phyloP scores from a whole-genome alignment of 768 basidiomycete species.

The Filobasidium wieringae region DNA sequence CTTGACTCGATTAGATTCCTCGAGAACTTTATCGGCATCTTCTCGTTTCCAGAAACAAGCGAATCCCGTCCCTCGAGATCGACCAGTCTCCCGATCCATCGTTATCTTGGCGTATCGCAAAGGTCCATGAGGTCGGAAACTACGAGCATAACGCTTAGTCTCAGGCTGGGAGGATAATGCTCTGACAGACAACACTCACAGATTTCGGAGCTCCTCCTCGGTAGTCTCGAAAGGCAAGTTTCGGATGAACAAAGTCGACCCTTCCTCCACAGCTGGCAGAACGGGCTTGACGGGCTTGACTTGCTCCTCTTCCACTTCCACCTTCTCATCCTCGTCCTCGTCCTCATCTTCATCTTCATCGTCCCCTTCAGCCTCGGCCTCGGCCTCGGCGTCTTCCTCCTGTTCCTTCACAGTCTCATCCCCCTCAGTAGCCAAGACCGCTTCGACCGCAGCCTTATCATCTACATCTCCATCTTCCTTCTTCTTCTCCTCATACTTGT shows the following conservation, averaged over 20 bases:
- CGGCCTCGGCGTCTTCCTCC: too few relatives aligned
- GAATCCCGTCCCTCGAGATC: slow-evolving; percentile 90
- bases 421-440: slow-evolving; percentile 23
- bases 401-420: slow-evolving; percentile 22
- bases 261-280: slow-evolving; percentile 73
- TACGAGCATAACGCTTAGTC: slow-evolving; percentile 30
- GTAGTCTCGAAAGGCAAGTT: slow-evolving; percentile 87
- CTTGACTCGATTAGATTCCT: slow-evolving; percentile 53
- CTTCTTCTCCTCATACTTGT: slow-evolving; percentile 72
- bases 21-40: slow-evolving; percentile 72
- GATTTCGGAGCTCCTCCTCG: slow-evolving; percentile 74
- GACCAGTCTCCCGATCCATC: slow-evolving; percentile 65
- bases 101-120: slow-evolving; percentile 87
- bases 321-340: slow-evolving; percentile 43
- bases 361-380: slow-evolving; percentile 31
- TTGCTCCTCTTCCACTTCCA: slow-evolving; percentile 41
- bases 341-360: slow-evolving; percentile 39
- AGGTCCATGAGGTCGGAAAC: slow-evolving; percentile 84
- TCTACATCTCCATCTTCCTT: slow-evolving; percentile 41
- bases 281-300: slow-evolving; percentile 42
- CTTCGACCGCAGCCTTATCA: slow-evolving; percentile 26
- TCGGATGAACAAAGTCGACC: slow-evolving; percentile 84
- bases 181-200: slow-evolving; percentile 47
- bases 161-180: neutral
- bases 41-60: slow-evolving; percentile 92